Evolutionary conservation across 345 rosid genomes (phyloP), one percentile per base, ranked within the genome.

Genomic region (Combretum micranthum): DNA sequence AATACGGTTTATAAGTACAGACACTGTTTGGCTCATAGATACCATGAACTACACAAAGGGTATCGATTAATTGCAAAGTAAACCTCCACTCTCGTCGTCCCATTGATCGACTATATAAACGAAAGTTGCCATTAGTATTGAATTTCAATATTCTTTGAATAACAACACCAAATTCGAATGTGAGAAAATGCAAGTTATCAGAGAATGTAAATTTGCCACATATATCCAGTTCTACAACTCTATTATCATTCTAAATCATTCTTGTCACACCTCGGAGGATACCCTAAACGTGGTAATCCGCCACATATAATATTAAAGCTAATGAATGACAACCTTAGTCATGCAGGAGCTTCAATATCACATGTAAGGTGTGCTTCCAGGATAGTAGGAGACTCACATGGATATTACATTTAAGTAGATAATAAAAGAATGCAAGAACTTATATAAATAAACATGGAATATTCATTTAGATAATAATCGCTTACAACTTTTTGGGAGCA

Each of bases 101-200:
- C 47, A 57, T 44, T 20, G 46, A 14, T 45, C 52, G 63, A 47
- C 60, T 70, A 44, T 77, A 73, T 21, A 73, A 37, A 25, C 78
- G 64, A 43, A 70, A 59, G 37, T 59, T 70, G 18, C 81, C 82
- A 58, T 73, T 72, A 16, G 20, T 64, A 64, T 77, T 73, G 37
- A 77, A 47, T 0, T 61, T 67, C 50, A 70, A 52, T 55, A 75
- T 64, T 48, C 78, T 57, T 54, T 15, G 52, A 4, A 26, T 26
- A 1, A 12, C 44, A 0, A 1, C 4, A 18, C 71, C 82, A 18
- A 42, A 62, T 59, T 77, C 76, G 4, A 73, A 20, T 15, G 82
- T 3, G 12, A 0, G 0, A 32, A 71, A 37, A 16, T 2, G 0
- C 13, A 59, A 17, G 17, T 37, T n/a, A 44, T 73, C 81, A 2